These are phyloP conservation scores for Ceratobasidium papillatum DNA, from an alignment of 1,284 basidiomycete genomes.

Conservation along the genomic window DNA sequence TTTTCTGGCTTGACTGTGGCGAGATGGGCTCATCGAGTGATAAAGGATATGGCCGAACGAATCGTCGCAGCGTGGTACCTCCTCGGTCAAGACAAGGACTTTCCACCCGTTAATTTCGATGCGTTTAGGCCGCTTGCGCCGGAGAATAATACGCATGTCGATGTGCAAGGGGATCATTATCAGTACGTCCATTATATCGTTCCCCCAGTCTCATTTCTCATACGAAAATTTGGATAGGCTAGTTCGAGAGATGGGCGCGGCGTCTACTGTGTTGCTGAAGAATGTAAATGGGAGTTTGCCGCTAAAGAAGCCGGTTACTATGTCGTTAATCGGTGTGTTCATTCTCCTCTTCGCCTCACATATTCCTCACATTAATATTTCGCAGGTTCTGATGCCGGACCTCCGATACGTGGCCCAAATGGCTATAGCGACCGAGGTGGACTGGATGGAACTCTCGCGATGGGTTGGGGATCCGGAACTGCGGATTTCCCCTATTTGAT, in stretches of 20 bases:
- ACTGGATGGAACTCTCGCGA: slow-evolving; percentile 55
- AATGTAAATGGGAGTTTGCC: slow-evolving; percentile 60
- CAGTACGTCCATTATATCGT: slow-evolving; percentile 47
- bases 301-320: slow-evolving; percentile 43
- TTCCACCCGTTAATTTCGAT: slow-evolving; percentile 45
- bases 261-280: slow-evolving; percentile 83
- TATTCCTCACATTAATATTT: not conserved
- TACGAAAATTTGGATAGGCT: too few species aligned
- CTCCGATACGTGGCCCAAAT: slow-evolving; percentile 56
- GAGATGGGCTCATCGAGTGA: not conserved
- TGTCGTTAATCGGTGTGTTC: slow-evolving; percentile 44
- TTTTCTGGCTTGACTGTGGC: not conserved
- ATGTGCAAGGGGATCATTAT: slow-evolving; percentile 50
- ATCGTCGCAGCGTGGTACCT: slow-evolving; percentile 54
- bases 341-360: not conserved
- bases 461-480: slow-evolving; percentile 60
- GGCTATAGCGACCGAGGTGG: slow-evolving; percentile 58
- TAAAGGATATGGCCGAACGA: slow-evolving; percentile 45
- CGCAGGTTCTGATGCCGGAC: slow-evolving; percentile 53
- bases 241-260: slow-evolving; percentile 77
- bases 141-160: slow-evolving; percentile 61
- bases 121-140: slow-evolving; percentile 49
- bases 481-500: slow-evolving; percentile 59
- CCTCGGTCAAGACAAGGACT: slow-evolving; percentile 50
- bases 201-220: too few species aligned